Evolutionary conservation across 176 grass and related monocot genomes (phyloP), one percentile per base, ranked within the genome.

Genomic region (Oryza glumipatula): DNA sequence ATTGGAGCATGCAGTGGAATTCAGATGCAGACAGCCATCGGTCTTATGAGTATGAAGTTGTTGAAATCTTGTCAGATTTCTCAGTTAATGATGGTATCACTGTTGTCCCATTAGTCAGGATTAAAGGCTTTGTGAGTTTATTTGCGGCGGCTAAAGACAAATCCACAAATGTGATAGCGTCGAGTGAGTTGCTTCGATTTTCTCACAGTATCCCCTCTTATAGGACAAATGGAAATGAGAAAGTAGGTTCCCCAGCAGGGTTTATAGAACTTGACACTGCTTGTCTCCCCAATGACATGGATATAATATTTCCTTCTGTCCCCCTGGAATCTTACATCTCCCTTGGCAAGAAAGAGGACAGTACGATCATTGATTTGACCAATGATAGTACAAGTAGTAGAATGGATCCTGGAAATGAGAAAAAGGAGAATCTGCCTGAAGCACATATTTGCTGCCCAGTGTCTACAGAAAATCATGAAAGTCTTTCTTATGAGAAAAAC

Each of bases 201-300:
- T 95, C 96, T 74, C 96, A 98, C 76, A 74, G 67, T 32, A 77
- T 98, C 72, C 93, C 91, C 33, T 84, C 73, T 73, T 90, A 90
- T 89, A 89, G 83, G 83, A 89, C 94, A 85, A 80, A 78, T 46
- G 96, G 91, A 65, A 88, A 11, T 72, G 91, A 98, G 85, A 95
- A 92, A 48, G 88, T 83, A 33, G 93, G 91, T 80, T 46, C 86
- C 77, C 96, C 96, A 71, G 73, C 78, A 94, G 93, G 93, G 72
- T 94, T 88, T 87, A 68, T 98, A 56, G 93, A 98, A 88, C 93
- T 98, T 17, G 96, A 98, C 77, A 80, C 81, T 56, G 91, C 90
- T 74, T 90, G 89, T 82, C 96, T 98, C 63, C 96, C 96, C 22
- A 74, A 44, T 74, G 86, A 98, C 74, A 83, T 87, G 76, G 72